Conservation (phyloP, 805 yeast genomes). For the Saccharomycopsis amapae region DNA sequence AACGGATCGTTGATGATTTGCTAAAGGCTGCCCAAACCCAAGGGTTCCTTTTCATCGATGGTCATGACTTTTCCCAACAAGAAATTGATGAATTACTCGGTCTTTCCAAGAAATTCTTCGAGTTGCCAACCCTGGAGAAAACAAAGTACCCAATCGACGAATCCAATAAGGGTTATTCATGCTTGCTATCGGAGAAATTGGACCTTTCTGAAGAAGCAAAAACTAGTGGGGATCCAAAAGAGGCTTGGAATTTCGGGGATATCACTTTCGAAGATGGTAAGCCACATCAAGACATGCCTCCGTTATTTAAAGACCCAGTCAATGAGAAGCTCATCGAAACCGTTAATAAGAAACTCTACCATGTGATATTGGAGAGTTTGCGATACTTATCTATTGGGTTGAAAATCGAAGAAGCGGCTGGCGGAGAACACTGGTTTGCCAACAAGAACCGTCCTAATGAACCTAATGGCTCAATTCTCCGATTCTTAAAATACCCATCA, state of each 20-base stretch:
- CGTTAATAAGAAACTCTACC: conserved; percentile 40
- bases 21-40: conserved; percentile 54
- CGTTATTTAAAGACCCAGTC: conserved; percentile 37
- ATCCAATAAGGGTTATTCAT: conserved; percentile 56
- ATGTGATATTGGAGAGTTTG: conserved; percentile 43
- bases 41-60: conserved; percentile 62
- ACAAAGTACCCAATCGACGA: conserved; percentile 41
- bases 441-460: conserved; percentile 47
- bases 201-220: conserved; percentile 23
- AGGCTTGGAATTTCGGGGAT: conserved; percentile 56
- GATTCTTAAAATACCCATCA: conserved; percentile 69
- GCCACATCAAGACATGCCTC: conserved; percentile 38
- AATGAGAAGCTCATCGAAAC: conserved; percentile 36
- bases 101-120: conserved; percentile 45
- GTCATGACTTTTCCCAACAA: conserved; percentile 50
- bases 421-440: conserved; percentile 56
- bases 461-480: conserved; percentile 55
- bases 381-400: conserved; percentile 55
- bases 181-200: conserved; percentile 38
- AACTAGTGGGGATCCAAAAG: conserved; percentile 50
- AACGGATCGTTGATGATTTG: conserved; percentile 42
- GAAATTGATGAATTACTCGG: conserved; percentile 47
- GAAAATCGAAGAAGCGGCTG: conserved; percentile 46
- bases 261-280: conserved; percentile 46
- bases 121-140: conserved; percentile 46